Evolutionary conservation across 768 basidiomycete genomes (phyloP).

Genomic region (Boletus patriciae): DNA sequence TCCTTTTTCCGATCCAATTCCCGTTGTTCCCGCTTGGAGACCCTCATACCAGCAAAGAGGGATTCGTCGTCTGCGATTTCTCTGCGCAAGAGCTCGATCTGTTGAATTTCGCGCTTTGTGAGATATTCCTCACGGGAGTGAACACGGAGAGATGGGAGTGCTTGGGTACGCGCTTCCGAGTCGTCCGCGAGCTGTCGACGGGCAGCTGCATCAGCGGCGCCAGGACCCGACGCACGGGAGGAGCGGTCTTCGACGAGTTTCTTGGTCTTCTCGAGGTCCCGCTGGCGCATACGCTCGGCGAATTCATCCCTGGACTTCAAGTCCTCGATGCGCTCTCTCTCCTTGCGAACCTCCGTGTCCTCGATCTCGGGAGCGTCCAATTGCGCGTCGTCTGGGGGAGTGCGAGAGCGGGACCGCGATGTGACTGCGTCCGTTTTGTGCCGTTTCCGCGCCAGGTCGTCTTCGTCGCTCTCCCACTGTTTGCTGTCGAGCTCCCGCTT

Average conservation of each 20-base stretch:
- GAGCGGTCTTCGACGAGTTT: conserved; percentile 92
- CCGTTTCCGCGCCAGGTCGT: conserved; percentile 71
- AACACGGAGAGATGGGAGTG: conserved; percentile 72
- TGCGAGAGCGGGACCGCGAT: conserved; percentile 25
- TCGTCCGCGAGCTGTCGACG: conserved; percentile 84
- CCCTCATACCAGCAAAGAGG: conserved; percentile 86
- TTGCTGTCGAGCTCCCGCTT: conserved; percentile 80
- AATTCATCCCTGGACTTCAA: conserved; percentile 89
- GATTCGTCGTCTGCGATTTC: conserved; percentile 95
- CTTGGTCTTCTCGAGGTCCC: conserved; percentile 84
- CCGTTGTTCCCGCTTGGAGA: conserved; percentile 76
- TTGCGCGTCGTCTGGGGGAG: conserved; percentile 34
- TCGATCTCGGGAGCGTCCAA: conserved; percentile 64
- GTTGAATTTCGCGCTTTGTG: conserved; percentile 94
- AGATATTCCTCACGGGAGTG: conserved; percentile 95
- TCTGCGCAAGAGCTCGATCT: conserved; percentile 87
- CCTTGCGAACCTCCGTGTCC: conserved; percentile 68
- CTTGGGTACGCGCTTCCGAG: conserved; percentile 50
- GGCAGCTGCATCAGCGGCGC: conserved; percentile 79
- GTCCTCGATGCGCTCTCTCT: conserved; percentile 77
- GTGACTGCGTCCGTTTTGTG: conserved; percentile 47
- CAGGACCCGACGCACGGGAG: conserved; percentile 62
- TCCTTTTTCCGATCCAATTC: conserved; percentile 94
- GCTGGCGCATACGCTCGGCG: conserved; percentile 78
- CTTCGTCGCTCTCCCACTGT: conserved; percentile 92